phyloP scores from a whole-genome alignment of 2,329 filamentous ascomycete species.

The Pseudogymnoascus sp. region DNA sequence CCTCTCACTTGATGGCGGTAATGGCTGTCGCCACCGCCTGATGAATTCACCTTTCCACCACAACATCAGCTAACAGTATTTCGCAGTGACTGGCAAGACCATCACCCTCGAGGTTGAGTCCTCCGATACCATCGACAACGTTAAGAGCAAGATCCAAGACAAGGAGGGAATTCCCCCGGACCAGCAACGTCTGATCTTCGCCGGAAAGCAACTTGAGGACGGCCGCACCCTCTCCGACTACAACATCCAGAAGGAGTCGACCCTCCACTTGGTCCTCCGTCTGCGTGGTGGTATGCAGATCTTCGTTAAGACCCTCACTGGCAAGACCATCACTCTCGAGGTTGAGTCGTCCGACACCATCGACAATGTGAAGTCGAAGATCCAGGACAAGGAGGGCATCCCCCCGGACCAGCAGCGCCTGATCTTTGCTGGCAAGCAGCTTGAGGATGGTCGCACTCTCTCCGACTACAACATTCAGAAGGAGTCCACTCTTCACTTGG shows the following conservation, averaged over 20 bases:
- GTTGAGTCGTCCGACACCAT: slow-evolving; percentile 87
- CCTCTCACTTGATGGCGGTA: slow-evolving; percentile 23
- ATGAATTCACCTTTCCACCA: slow-evolving; percentile 52
- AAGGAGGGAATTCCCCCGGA: slow-evolving; percentile 96
- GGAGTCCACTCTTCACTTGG: slow-evolving; percentile 73
- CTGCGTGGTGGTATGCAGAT: slow-evolving; percentile 88
- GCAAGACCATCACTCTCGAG: slow-evolving; percentile 91
- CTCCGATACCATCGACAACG: slow-evolving; percentile 88
- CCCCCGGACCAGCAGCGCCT: slow-evolving; percentile 90
- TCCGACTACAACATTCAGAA: slow-evolving; percentile 97
- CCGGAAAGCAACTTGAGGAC: slow-evolving; percentile 93
- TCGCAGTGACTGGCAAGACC: slow-evolving; percentile 80
- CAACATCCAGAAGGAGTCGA: slow-evolving; percentile 93
- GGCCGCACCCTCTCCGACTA: slow-evolving; percentile 85
- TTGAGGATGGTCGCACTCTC: slow-evolving; percentile 85
- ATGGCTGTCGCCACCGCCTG: slow-evolving; percentile 12
- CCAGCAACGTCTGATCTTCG: slow-evolving; percentile 93
- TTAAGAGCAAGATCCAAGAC: slow-evolving; percentile 95
- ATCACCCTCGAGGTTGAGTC: slow-evolving; percentile 88
- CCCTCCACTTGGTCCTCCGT: slow-evolving; percentile 76
- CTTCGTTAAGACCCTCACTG: slow-evolving; percentile 79
- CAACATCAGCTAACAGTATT: slow-evolving; percentile 60
- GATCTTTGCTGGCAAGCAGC: slow-evolving; percentile 88
- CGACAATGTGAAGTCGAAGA: slow-evolving; percentile 92
- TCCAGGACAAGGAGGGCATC: slow-evolving; percentile 88